These are phyloP conservation scores for Pythium apleroticum DNA, from an alignment of 352 stramenopile species.

Conservation along the genomic window DNA sequence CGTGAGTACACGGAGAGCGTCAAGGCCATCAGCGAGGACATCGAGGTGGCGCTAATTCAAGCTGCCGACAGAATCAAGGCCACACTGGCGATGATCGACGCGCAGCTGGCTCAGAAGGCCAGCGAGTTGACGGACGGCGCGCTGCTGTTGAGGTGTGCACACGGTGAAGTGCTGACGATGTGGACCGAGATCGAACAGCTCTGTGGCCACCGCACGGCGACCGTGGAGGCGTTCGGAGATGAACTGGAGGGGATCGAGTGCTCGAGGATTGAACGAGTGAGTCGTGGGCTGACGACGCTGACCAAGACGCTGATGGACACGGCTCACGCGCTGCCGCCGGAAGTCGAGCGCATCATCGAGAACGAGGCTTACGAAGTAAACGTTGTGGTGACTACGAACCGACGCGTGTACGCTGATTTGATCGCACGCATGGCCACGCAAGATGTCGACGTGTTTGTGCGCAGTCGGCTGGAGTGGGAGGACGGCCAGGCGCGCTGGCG, in stretches of 20 bases:
- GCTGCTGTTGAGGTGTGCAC: slow-evolving; percentile 39
- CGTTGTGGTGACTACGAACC: slow-evolving; percentile 79
- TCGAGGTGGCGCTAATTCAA: slow-evolving; percentile 54
- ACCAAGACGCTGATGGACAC: slow-evolving; percentile 68
- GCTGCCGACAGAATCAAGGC: slow-evolving; percentile 63
- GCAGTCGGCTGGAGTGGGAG: slow-evolving; percentile 65
- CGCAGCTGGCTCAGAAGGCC: slow-evolving; percentile 23
- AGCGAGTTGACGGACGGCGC: slow-evolving; percentile 32
- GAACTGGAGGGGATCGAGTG: slow-evolving; percentile 57
- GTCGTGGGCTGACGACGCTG: slow-evolving; percentile 37
- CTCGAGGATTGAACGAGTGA: slow-evolving; percentile 43
- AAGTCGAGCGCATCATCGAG: slow-evolving; percentile 79
- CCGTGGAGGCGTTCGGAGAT: slow-evolving; percentile 41
- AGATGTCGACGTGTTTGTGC: slow-evolving; percentile 69
- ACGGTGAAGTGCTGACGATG: slow-evolving; percentile 36
- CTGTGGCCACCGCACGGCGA: slow-evolving; percentile 44
- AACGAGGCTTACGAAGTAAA: slow-evolving; percentile 77
- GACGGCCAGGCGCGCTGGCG: slow-evolving; percentile 63
- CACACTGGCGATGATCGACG: slow-evolving; percentile 40
- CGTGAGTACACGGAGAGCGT: slow-evolving; percentile 47
- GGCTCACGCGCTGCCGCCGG: slow-evolving; percentile 52
- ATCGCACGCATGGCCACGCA: slow-evolving; percentile 60
- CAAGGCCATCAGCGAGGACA: slow-evolving; percentile 59
- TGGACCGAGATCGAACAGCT: slow-evolving; percentile 44
- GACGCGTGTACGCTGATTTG: slow-evolving; percentile 69